Conservation (phyloP, 768 basidiomycete species). For the Tricholoma terreum region DNA sequence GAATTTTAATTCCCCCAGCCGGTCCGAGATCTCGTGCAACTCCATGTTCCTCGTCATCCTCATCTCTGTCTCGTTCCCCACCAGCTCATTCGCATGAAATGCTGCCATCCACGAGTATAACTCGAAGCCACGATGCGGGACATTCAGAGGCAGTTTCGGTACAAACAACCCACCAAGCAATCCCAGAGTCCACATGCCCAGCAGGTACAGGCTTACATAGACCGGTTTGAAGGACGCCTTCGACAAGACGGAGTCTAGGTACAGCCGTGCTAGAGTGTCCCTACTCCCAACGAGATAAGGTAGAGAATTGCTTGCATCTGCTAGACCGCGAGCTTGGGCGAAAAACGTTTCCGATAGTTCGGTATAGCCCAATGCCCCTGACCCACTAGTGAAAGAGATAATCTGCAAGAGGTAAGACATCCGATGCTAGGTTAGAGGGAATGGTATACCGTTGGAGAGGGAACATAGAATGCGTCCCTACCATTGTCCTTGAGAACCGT, state of each 20-base stretch:
- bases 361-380: constrained; percentile 37
- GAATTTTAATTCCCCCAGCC: constrained; percentile 27
- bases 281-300: constrained; percentile 41
- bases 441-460: constrained; percentile 36
- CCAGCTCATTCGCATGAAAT: constrained; percentile 28
- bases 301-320: constrained; percentile 39
- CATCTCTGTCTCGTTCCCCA: constrained; percentile 14
- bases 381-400: constrained; percentile 35
- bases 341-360: constrained; percentile 31
- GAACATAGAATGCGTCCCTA: constrained; percentile 36
- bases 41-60: too few relatives aligned
- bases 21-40: constrained; percentile 24
- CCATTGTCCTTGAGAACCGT: constrained; percentile 32
- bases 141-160: constrained; percentile 23
- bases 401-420: constrained; percentile 19
- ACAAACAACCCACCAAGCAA: constrained; percentile 28
- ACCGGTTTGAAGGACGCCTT: constrained; percentile 22
- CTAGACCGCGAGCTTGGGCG: constrained; percentile 31
- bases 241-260: constrained; percentile 28
- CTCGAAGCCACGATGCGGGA: constrained; percentile 29
- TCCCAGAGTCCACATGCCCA: constrained; percentile 27
- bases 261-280: constrained; percentile 32
- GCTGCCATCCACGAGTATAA: constrained; percentile 30
- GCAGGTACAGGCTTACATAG: constrained; percentile 23
- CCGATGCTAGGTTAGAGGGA: neutral